A percentile compares a stretch with the other conserved stretches of the same genome.
phyloP scores from a whole-genome alignment of 2,329 filamentous ascomycete genomes.

The Metarhizium sp. region DNA sequence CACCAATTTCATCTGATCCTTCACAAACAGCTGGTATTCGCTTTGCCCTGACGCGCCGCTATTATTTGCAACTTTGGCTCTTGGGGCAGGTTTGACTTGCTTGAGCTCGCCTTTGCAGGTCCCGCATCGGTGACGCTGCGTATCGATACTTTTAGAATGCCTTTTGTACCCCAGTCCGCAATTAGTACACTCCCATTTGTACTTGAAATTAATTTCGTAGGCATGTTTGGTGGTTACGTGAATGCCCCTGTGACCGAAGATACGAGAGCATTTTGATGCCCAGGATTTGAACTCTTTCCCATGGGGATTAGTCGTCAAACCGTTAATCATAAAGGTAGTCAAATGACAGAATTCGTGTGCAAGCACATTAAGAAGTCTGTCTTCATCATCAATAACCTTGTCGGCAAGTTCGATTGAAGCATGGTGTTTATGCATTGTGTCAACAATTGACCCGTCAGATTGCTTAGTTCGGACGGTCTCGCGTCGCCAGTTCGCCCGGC shows the following conservation, averaged over 20 bases:
- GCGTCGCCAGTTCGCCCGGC: conserved; percentile 62
- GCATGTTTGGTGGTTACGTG: conserved; percentile 82
- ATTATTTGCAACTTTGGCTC: conserved; percentile 8
- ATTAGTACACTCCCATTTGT: conserved; percentile 66
- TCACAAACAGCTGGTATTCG: conserved; percentile 47
- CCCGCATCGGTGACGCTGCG: conserved; percentile 62
- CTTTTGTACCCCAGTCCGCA: conserved; percentile 70
- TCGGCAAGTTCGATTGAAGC: conserved; percentile 81
- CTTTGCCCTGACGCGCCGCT: conserved; percentile 20
- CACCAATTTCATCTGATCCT: conserved; percentile 56
- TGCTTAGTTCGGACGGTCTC: conserved; percentile 37
- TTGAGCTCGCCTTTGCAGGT: conserved; percentile 60
- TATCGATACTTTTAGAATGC: conserved; percentile 79
- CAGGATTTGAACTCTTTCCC: conserved; percentile 77
- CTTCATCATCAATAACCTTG: conserved; percentile 73
- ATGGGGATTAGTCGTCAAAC: conserved; percentile 67
- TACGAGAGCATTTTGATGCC: conserved; percentile 44
- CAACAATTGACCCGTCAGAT: conserved; percentile 15
- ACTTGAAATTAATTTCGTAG: conserved; percentile 89
- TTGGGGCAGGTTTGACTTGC: conserved; percentile 71
- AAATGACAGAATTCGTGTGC: conserved; percentile 96
- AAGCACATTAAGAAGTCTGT: conserved; percentile 78
- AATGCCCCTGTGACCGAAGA: conserved; percentile 55
- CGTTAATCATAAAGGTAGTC: conserved; percentile 80
- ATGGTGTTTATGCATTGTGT: conserved; percentile 40